These are phyloP conservation scores for Haplosporangium gracile DNA, from an alignment of 192 early-diverging fungal genomes.

Conservation along the genomic window DNA sequence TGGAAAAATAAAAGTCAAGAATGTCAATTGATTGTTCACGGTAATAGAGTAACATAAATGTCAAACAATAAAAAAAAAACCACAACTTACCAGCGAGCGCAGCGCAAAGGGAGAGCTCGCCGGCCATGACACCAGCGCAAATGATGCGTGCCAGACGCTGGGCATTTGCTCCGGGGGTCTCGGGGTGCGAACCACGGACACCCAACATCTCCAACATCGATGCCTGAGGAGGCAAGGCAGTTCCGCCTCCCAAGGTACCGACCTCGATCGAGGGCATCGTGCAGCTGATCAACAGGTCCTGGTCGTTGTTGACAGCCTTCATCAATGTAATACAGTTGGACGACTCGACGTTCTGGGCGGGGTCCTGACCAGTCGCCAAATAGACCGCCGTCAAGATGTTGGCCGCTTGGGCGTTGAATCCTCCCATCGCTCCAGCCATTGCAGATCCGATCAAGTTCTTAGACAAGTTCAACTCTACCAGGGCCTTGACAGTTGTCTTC, in stretches of 20 bases:
- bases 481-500: constrained; percentile 84
- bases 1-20: background rate
- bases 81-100: constrained; percentile 74
- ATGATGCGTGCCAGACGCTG: constrained; percentile 89
- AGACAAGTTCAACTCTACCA: constrained; percentile 85
- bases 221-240: constrained; percentile 84
- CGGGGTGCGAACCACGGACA: constrained; percentile 83
- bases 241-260: constrained; percentile 94
- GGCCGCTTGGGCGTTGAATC: constrained; percentile 96
- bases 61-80: background rate
- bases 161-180: constrained; percentile 86
- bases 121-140: constrained; percentile 91
- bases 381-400: constrained; percentile 93
- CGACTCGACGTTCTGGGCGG: constrained; percentile 95
- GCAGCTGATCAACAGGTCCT: constrained; percentile 88
- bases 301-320: constrained; percentile 84
- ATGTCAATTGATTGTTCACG: background rate
- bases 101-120: constrained; percentile 88
- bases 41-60: background rate
- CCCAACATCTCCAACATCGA: constrained; percentile 92
- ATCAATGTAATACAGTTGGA: constrained; percentile 95
- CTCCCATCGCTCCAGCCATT: constrained; percentile 93
- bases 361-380: constrained; percentile 95
- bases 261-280: constrained; percentile 97
- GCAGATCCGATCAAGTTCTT: constrained; percentile 96